Base-by-base conservation (phyloP, 169 alveolate genomes). In the Plasmodium reichenowi region DNA sequence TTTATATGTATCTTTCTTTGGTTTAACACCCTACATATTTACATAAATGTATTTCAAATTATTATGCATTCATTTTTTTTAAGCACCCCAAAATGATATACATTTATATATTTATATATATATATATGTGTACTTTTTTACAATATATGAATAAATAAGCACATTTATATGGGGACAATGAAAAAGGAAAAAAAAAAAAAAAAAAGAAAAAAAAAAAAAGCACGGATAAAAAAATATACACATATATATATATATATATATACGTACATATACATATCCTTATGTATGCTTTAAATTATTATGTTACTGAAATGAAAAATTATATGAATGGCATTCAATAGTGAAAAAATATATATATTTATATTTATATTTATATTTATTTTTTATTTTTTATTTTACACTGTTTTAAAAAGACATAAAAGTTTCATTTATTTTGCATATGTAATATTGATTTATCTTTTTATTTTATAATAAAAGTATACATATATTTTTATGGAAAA, bases 11-110 rank as follows among this genome's bases (percentile, higher is more conserved):
- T 80, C 89, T 17, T 80, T 80, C 62, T 47, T 80, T 45, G 89
- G 89, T 12, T 59, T 80, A 58, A 80, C 89, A 2, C 89, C 89
- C 8, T 80, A 80, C 50, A 52, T 80, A n/a, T 80, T 80, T 80
- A 80, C 89, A 45, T 80, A 80, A 67, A 20, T 4, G 7, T n/a
- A 54, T 54, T 54, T 54, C n/a, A 54, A 54, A n/a, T 54, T 7
- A 15, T 54, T 54, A 54, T 54, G 5, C 12, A 54, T 38, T 43
- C 48, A 3, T 54, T 45, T 12, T 10, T 56, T 17, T 17, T 70
- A 10, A 54, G 7, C 63, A 29, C 38, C 38, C 38, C 38, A 29
- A 54, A 54, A 3, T 54, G 13, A 54, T 59, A 45, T 59, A 58
- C 22, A 45, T 43, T 15, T 59, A 56, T 43, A 74, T 74, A 43